Conservation (phyloP, 2,329 filamentous ascomycete genomes). For the Colletotrichum sp. region DNA sequence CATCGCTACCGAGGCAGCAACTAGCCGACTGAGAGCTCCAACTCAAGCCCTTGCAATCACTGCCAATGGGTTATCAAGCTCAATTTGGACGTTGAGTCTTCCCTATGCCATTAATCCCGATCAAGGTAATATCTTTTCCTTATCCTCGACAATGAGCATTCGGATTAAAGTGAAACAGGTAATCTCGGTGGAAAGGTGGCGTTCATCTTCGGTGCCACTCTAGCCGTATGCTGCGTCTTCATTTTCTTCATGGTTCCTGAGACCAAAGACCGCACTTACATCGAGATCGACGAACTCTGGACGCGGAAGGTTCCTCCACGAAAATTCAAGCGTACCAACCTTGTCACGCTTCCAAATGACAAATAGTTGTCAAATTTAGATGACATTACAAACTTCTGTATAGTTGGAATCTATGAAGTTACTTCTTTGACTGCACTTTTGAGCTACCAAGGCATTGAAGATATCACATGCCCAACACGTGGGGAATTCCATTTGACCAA, state of each 20-base stretch:
- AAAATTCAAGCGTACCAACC: background rate
- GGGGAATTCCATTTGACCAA: background rate
- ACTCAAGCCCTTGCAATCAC: background rate
- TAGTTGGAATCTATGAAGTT: no score
- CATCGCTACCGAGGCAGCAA: background rate
- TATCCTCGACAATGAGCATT: rapidly evolving
- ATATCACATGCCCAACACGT: background rate
- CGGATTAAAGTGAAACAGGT: background rate
- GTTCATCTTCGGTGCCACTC: slow-evolving; percentile 22
- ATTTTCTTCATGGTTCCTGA: slow-evolving; percentile 26
- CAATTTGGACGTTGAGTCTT: background rate
- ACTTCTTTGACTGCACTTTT: background rate
- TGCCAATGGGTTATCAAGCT: background rate
- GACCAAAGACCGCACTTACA: slow-evolving; percentile 26
- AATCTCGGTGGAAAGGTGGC: background rate
- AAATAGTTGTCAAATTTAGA: background rate
- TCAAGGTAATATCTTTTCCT: background rate
- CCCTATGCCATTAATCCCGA: background rate
- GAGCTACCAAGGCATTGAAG: background rate
- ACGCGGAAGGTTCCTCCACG: background rate
- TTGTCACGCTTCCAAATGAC: background rate
- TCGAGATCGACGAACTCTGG: slow-evolving; percentile 27
- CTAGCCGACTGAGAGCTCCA: slow-evolving; percentile 24
- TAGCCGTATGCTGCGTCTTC: slow-evolving; percentile 20
- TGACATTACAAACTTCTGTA: no score